phyloP scores from a whole-genome alignment of 129 eudicot species.

The Flaveria brownii region DNA sequence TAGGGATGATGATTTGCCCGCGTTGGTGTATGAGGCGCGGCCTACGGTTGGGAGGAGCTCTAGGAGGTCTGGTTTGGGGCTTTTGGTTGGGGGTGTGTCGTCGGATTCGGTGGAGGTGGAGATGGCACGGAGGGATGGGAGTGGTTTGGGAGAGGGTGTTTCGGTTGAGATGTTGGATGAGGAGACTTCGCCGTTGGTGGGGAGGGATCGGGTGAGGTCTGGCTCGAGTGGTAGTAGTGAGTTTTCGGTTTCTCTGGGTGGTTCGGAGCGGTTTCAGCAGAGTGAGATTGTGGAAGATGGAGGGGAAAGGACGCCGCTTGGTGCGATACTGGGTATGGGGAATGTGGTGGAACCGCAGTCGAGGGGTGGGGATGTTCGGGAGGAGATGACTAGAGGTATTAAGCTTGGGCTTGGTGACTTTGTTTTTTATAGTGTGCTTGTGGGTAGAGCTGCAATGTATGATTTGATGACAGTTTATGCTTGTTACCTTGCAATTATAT shows the following conservation, averaged over 20 bases:
- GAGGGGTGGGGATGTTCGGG: slow-evolving; percentile 20
- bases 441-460: slow-evolving; percentile 99
- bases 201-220: slow-evolving; percentile 37
- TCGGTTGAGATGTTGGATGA: slow-evolving; percentile 39
- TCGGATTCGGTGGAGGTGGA: slow-evolving; percentile 46
- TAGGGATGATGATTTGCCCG: slow-evolving; percentile 91
- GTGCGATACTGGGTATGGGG: slow-evolving; percentile 38
- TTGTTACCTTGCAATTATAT: slow-evolving; percentile 94
- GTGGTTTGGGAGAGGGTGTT: slow-evolving; percentile 18
- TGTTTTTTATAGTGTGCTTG: slow-evolving; percentile 94
- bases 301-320: slow-evolving; percentile 40
- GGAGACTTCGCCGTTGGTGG: slow-evolving; percentile 72
- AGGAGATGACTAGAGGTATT: slow-evolving; percentile 57
- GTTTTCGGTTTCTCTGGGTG: slow-evolving; percentile 7
- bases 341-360: slow-evolving; percentile 30
- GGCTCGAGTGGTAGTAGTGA: slow-evolving; percentile 24
- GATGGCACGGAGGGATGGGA: slow-evolving; percentile 25
- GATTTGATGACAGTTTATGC: slow-evolving; percentile 99
- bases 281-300: slow-evolving; percentile 38
- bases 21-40: slow-evolving; percentile 83
- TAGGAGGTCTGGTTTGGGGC: slow-evolving; percentile 47
- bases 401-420: slow-evolving; percentile 97
- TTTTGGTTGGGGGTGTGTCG: slow-evolving; percentile 59
- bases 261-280: slow-evolving; percentile 5
- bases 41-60: slow-evolving; percentile 50